phyloP scores from a whole-genome alignment of 2,329 filamentous ascomycete species.

The Colletotrichum destructivum region DNA sequence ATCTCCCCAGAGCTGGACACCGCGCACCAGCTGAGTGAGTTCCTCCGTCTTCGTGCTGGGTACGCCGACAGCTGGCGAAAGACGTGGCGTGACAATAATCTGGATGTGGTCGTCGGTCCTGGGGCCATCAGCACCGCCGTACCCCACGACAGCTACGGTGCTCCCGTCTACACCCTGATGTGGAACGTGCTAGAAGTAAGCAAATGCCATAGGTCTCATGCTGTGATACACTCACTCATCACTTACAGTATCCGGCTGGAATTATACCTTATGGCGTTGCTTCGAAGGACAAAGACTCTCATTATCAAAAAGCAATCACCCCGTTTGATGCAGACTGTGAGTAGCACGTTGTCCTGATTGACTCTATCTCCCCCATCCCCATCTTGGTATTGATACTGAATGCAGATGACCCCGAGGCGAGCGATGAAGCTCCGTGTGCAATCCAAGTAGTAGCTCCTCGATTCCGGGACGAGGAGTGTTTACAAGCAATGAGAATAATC shows the following conservation, averaged over 20 bases:
- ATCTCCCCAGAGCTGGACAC: constrained; percentile 47
- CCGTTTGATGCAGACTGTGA: constrained; percentile 52
- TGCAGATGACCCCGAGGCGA: constrained; percentile 56
- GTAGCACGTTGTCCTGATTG: constrained; percentile 40
- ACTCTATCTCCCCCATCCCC: accelerated
- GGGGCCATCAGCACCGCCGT: constrained; percentile 66
- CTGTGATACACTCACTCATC: not conserved
- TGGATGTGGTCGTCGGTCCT: constrained; percentile 67
- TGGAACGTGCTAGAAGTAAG: constrained; percentile 68
- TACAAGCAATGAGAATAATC: constrained; percentile 51
- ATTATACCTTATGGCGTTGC: constrained; percentile 62
- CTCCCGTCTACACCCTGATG: constrained; percentile 62
- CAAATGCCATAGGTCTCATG: constrained; percentile 28
- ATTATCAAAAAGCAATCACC: constrained; percentile 47
- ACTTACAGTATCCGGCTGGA: constrained; percentile 62
- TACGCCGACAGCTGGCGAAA: constrained; percentile 58
- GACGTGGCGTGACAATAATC: constrained; percentile 56
- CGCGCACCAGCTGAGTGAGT: constrained; percentile 57
- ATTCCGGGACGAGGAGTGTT: constrained; percentile 64
- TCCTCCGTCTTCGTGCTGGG: constrained; percentile 54
- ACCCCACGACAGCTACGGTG: constrained; percentile 65
- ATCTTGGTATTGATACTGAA: not conserved
- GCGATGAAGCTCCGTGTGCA: constrained; percentile 61
- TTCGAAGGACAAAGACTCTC: constrained; percentile 56
- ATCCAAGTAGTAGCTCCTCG: constrained; percentile 62